These are phyloP conservation scores for Chaetomium cochliodes DNA, from an alignment of 495 filamentous ascomycete species.

Conservation along the genomic window DNA sequence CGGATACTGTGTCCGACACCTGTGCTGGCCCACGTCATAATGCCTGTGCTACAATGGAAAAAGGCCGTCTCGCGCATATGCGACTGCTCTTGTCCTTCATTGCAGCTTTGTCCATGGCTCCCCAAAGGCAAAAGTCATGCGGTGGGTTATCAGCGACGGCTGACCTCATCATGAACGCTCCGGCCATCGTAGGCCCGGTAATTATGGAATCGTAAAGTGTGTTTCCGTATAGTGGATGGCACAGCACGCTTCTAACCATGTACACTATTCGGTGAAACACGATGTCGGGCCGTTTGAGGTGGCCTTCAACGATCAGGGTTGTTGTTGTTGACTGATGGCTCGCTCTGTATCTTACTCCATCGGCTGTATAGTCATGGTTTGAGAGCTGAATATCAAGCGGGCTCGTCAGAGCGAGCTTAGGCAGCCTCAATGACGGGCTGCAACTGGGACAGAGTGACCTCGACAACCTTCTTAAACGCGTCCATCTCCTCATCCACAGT, in stretches of 20 bases:
- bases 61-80: not conserved
- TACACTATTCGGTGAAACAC: not conserved
- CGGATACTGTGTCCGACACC: not conserved
- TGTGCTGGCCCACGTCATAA: conserved; percentile 9
- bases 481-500: conserved; percentile 95
- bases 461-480: conserved; percentile 69
- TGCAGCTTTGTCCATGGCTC: not conserved
- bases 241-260: not conserved
- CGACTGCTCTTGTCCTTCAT: not conserved
- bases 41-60: not conserved
- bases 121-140: not conserved
- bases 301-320: not conserved
- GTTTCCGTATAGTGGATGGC: not conserved
- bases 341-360: not conserved
- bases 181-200: not conserved
- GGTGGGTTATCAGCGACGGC: not conserved
- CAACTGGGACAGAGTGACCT: conserved; percentile 63
- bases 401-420: conserved; percentile 17
- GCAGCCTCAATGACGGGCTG: conserved; percentile 27
- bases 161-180: not conserved
- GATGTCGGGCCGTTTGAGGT: not conserved
- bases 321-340: not conserved
- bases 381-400: not conserved
- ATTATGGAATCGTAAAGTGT: not conserved
- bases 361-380: not conserved